Base-by-base conservation (phyloP, 257 asterid genomes). In the Nicotiana sylvestris region DNA sequence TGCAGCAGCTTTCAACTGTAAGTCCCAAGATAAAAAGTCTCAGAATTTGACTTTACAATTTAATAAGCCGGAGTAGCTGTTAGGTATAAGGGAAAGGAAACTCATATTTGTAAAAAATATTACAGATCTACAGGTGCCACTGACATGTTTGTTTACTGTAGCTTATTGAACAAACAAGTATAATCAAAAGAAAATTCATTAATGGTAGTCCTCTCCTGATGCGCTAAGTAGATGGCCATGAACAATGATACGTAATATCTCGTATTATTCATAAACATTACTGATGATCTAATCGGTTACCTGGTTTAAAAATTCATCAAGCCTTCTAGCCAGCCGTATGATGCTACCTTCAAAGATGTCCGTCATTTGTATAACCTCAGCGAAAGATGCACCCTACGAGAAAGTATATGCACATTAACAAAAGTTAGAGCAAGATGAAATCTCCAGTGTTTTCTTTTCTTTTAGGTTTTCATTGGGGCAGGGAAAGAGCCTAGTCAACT, bases 281-380 rank as follows among this genome's bases (percentile, higher is more conserved):
- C 78, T 46, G 78, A 72, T 21, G 61, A 43, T 72, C 60, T 25
- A 21, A 46, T 25, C 55, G 37, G 13, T 81, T 87, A 94, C 97
- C 98, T 95, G 98, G 85, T 94, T 96, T 83, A 94, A 86, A 88
- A 96, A 96, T 87, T 96, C 99, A 88, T 96, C 98, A 43, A 96
- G 97, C 88, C 99, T 88, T 90, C 98, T 91, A 51, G 95, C 94
- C 62, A 88, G 87, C 70, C 99, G 88, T 85, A 93, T 94, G 85
- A 96, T 93, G 92, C 99, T 94, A 37, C 98, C 98, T 91, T 96
- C 98, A 70, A 94, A 93, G 37, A 96, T 94, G 87, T 96, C 99
- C 6, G 97, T 96, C 98, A 94, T 90, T 83, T 90, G 93, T 65
- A 88, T 91, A 58, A 94, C 92, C 37, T 94, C 97, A 53, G 93